Evolutionary conservation across 148 eudicot genomes (phyloP).

Genomic region (Fagopyrum homotropicum): DNA sequence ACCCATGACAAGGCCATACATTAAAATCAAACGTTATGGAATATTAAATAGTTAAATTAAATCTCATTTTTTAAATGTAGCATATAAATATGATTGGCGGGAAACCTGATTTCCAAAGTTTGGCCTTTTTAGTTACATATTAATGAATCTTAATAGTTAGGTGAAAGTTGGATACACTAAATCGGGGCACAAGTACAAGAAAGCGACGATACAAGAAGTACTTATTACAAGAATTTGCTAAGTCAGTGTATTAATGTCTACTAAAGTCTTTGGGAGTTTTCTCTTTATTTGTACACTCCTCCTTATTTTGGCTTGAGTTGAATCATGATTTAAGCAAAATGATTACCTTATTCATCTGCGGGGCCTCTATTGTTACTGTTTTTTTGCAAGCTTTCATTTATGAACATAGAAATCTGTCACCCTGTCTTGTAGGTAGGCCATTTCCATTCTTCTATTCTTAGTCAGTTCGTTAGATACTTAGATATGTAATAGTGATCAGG

Average conservation of each 20-base stretch:
- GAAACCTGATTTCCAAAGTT: background rate
- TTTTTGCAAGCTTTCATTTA: constrained; percentile 34
- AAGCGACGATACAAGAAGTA: background rate
- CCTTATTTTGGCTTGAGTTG: background rate
- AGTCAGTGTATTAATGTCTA: background rate
- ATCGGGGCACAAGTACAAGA: background rate
- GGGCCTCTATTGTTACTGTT: constrained; percentile 44
- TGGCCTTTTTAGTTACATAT: background rate
- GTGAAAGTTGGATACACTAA: background rate
- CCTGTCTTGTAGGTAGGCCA: constrained; percentile 39
- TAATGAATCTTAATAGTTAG: background rate
- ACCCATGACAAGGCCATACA: too few species aligned
- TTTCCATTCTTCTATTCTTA: background rate
- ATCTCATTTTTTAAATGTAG: too few species aligned
- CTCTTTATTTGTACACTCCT: background rate
- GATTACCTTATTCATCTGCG: background rate
- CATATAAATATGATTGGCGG: background rate
- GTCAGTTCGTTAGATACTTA: background rate
- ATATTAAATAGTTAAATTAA: too few species aligned
- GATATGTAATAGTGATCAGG: background rate
- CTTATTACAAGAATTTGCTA: background rate
- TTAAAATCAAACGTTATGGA: too few species aligned
- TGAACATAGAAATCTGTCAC: constrained; percentile 24
- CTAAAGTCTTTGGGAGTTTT: background rate
- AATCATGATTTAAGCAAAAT: background rate